Conservation (phyloP, 805 yeast species). For the Wickerhamomyces mucosus region DNA sequence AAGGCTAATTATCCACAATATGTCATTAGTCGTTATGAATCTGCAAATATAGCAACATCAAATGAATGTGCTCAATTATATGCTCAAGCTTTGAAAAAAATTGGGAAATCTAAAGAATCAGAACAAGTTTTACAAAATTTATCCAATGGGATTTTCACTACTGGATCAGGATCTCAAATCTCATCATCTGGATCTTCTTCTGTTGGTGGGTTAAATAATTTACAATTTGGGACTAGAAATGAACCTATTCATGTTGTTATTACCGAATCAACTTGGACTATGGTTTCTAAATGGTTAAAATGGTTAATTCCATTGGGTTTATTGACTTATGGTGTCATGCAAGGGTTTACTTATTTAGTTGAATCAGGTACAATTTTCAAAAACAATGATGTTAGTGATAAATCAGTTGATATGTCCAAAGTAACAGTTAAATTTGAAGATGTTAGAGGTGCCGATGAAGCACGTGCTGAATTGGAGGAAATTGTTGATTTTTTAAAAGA, state of each 20-base stretch:
- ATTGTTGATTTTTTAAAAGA: conserved; percentile 96
- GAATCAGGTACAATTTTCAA: conserved; percentile 81
- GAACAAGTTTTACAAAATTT: conserved; percentile 35
- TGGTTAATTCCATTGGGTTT: conserved; percentile 81
- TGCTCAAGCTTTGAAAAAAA: conserved; percentile 66
- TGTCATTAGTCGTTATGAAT: conserved; percentile 89
- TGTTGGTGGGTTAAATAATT: conserved; percentile 11
- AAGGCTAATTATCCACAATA: conserved; percentile 88
- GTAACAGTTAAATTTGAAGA: conserved; percentile 85
- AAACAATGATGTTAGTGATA: conserved; percentile 60
- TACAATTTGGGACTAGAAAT: conserved; percentile 46
- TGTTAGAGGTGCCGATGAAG: conserved; percentile 97
- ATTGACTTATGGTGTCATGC: conserved; percentile 71
- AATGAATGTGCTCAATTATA: conserved; percentile 73
- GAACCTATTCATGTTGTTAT: conserved; percentile 94
- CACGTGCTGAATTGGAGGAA: conserved; percentile 93
- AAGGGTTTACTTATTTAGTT: conserved; percentile 66
- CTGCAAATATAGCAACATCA: conserved; percentile 83
- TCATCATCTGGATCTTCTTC: conserved; percentile 11
- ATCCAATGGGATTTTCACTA: conserved; percentile 26
- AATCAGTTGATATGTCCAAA: conserved; percentile 73
- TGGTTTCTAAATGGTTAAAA: conserved; percentile 78
- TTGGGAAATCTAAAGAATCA: conserved; percentile 74
- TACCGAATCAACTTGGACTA: conserved; percentile 71
- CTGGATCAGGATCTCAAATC: conserved; percentile 4